Conservation (phyloP, 352 stramenopile genomes). For the Phytophthora sp. region DNA sequence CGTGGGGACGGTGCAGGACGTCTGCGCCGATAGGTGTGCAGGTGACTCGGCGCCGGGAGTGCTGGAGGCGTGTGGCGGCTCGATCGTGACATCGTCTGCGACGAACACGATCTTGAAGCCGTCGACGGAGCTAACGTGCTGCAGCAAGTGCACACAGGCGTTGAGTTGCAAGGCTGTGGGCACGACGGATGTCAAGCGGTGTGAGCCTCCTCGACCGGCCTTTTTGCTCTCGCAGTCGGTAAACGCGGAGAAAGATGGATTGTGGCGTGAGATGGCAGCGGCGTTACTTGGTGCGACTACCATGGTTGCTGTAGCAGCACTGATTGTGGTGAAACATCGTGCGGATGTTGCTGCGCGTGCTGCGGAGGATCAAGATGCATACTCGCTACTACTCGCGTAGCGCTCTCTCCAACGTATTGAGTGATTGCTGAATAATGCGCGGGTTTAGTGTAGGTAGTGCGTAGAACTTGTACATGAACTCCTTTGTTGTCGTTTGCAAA, state of each 20-base stretch:
- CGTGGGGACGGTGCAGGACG: not conserved
- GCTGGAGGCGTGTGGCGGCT: conserved; percentile 1
- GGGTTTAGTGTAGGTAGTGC: too few relatives aligned
- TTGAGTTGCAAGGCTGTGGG: not conserved
- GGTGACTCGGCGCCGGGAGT: not conserved
- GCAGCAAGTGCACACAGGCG: conserved; percentile 4
- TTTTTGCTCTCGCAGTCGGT: not conserved
- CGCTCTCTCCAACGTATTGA: too few relatives aligned
- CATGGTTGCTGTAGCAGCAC: not conserved
- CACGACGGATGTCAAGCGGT: conserved; percentile 5
- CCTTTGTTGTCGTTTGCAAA: too few relatives aligned
- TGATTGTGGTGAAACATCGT: not conserved
- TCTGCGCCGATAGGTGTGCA: conserved; percentile 1
- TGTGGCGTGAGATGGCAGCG: too few relatives aligned
- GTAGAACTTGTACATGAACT: too few relatives aligned
- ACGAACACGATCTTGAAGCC: conserved; percentile 3
- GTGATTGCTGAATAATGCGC: too few relatives aligned
- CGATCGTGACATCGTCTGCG: conserved; percentile 1
- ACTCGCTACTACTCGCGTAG: not conserved
- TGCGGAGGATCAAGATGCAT: not conserved
- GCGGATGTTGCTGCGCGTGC: not conserved
- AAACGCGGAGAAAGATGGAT: not conserved
- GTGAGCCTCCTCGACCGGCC: not conserved
- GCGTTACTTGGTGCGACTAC: conserved; percentile 30
- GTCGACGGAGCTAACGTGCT: conserved; percentile 2